These are phyloP conservation scores for Ustilago xerochloae DNA, from an alignment of 1,284 basidiomycete genomes.

Conservation along the genomic window DNA sequence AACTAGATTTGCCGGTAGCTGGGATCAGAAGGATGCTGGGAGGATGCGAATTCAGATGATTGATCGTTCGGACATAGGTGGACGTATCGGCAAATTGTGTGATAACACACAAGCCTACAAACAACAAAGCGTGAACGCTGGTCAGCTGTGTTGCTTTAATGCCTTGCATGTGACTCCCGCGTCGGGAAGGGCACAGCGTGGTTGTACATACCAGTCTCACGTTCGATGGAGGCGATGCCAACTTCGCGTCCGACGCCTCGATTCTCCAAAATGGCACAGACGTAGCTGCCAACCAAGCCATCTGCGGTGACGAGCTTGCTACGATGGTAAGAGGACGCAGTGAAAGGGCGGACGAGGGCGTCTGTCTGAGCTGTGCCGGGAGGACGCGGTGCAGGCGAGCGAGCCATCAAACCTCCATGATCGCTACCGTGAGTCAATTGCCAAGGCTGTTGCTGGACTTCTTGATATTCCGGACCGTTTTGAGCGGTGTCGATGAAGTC, in stretches of 20 bases:
- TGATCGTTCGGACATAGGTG: constrained; percentile 84
- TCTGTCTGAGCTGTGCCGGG: background rate
- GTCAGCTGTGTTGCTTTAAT: background rate
- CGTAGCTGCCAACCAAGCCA: constrained; percentile 31
- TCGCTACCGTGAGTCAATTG: background rate
- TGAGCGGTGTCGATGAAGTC: constrained; percentile 24
- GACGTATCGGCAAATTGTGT: constrained; percentile 70
- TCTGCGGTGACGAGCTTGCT: constrained; percentile 38
- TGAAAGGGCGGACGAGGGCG: constrained; percentile 29
- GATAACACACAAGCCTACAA: constrained; percentile 17
- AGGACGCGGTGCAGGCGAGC: background rate
- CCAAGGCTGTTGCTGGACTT: background rate
- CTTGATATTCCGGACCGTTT: background rate
- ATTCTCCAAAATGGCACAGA: constrained; percentile 48
- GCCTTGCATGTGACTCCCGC: too few species aligned
- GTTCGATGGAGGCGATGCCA: constrained; percentile 84
- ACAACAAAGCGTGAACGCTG: constrained; percentile 58
- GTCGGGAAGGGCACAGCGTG: too few species aligned
- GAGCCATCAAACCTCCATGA: background rate
- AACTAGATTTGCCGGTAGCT: background rate
- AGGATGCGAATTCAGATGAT: constrained; percentile 81
- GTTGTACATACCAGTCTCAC: constrained; percentile 75
- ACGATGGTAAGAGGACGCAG: constrained; percentile 44
- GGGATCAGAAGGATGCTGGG: constrained; percentile 76
- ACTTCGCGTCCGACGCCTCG: constrained; percentile 79